Base-by-base conservation (phyloP, 768 basidiomycete genomes). In the Auriscalpium microsporum region DNA sequence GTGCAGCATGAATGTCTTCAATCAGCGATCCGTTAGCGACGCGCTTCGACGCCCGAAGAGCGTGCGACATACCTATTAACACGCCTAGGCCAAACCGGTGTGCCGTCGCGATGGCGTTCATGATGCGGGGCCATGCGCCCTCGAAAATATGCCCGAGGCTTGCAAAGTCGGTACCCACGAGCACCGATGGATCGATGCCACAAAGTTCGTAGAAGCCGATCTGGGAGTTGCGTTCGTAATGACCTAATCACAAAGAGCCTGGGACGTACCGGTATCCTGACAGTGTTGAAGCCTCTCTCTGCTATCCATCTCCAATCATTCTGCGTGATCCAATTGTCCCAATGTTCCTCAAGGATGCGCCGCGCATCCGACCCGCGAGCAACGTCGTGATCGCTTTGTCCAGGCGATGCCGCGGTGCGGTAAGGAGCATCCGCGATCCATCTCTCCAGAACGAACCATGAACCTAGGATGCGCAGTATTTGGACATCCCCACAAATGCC, bases 361-460 rank as follows among this genome's bases (percentile, higher is more conserved):
- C 81, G 75, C 0, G 73, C 72, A 33, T 72, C 57, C 11, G 64
- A 13, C 3, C 87, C 86, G 11, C 65, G 73, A 11, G 86, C 88
- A 19, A 90, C 75, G 64, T 87, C 85, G 14, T 85, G 70, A 61
- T 89, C 87, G 62, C 84, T 86, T 60, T 86, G 77, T 0, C 74
- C 81, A 3, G 83, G 82, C 17, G 69, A 55, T 11, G 57, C 65
- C 9, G 88, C 86, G 14, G 68, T 65, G 2, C 67, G 70, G 62
- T 83, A 91, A 0, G 85, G 85, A 0, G 66, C 48, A 2, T 81
- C 78, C 13, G 80, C 65, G 40, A 91, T 87, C 89, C 89, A 91
- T 36, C 78, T 72, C 67, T 91, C 89, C 16, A 88, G 76, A 3
- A 86, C 82, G 58, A 91, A 90, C 87, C 86, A 88, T 8, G 79